Conservation (phyloP, 352 stramenopile genomes). For the Stephanocyclus meneghinianus region DNA sequence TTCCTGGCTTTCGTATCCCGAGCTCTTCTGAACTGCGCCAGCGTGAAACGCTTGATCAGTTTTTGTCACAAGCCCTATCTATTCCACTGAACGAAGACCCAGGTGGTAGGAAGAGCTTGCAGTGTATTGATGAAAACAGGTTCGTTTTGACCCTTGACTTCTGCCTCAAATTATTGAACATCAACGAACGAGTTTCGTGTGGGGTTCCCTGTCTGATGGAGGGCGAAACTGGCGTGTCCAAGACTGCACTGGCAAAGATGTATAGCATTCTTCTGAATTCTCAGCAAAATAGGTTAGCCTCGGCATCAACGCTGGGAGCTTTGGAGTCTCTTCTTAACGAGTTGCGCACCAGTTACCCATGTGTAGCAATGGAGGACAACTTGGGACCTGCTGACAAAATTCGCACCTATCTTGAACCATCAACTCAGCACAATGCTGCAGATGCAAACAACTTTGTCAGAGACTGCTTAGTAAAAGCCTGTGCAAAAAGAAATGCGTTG, state of each 20-base stretch:
- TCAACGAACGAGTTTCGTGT: conserved; percentile 63
- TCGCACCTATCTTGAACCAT: conserved; percentile 9
- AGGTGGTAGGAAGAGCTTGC: conserved; percentile 36
- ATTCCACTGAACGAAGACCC: conserved; percentile 38
- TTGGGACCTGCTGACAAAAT: neutral
- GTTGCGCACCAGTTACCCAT: conserved; percentile 13
- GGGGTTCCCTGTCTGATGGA: conserved; percentile 63
- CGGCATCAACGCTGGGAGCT: conserved; percentile 26
- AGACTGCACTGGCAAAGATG: conserved; percentile 66
- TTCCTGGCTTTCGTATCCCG: conserved; percentile 58
- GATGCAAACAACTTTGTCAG: conserved; percentile 12
- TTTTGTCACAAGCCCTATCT: conserved; percentile 57
- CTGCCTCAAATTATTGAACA: conserved; percentile 57
- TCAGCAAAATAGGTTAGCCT: conserved; percentile 28
- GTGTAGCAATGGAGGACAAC: conserved; percentile 7
- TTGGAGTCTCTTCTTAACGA: conserved; percentile 24
- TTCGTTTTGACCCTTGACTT: conserved; percentile 72
- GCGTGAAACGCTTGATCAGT: conserved; percentile 53
- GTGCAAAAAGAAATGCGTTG: conserved; percentile 28
- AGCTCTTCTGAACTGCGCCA: conserved; percentile 38
- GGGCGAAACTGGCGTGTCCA: conserved; percentile 67
- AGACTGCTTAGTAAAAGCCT: conserved; percentile 24
- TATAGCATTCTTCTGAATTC: conserved; percentile 62
- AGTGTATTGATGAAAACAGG: conserved; percentile 57
- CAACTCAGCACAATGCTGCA: conserved; percentile 20